A percentile compares a stretch with the other conserved stretches of the same genome.
These are phyloP conservation scores for Austroboletus eburneus DNA, from an alignment of 768 basidiomycete genomes.

Conservation along the genomic window DNA sequence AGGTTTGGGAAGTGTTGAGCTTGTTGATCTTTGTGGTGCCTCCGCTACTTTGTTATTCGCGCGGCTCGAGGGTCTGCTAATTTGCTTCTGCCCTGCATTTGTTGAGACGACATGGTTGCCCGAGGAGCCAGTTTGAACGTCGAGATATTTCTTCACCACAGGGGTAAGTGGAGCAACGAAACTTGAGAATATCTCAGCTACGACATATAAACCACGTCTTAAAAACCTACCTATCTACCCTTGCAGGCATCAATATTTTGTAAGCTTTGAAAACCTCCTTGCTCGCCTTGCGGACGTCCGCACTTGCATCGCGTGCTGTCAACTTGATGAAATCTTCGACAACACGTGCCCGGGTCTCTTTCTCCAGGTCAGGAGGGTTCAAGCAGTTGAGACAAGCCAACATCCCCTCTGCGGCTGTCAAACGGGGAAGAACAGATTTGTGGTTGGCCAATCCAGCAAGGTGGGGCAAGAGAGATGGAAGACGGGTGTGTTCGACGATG, in stretches of 20 bases:
- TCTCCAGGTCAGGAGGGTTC: slow-evolving; percentile 77
- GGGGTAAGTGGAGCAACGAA: slow-evolving; percentile 74
- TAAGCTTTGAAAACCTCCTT: slow-evolving; percentile 76
- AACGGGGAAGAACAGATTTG: slow-evolving; percentile 61
- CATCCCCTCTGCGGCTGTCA: slow-evolving; percentile 62
- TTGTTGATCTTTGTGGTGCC: slow-evolving; percentile 6
- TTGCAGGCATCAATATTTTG: slow-evolving; percentile 59
- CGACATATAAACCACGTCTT: neutral
- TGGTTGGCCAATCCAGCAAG: slow-evolving; percentile 56
- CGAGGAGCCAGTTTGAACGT: slow-evolving; percentile 32
- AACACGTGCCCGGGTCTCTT: slow-evolving; percentile 56
- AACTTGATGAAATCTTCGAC: slow-evolving; percentile 67
- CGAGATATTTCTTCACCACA: slow-evolving; percentile 71
- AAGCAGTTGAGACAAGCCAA: slow-evolving; percentile 67
- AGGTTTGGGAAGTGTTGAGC: slow-evolving; percentile 8
- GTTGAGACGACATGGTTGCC: slow-evolving; percentile 3
- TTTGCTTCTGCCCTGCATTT: slow-evolving; percentile 13
- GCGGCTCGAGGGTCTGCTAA: slow-evolving; percentile 23
- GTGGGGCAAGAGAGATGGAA: slow-evolving; percentile 58
- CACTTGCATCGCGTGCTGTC: slow-evolving; percentile 68
- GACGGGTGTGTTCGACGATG: slow-evolving; percentile 65
- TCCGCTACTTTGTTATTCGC: slow-evolving; percentile 13
- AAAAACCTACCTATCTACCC: slow-evolving; percentile 58
- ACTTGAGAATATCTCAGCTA: slow-evolving; percentile 35
- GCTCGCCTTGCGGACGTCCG: slow-evolving; percentile 67